Evolutionary conservation across 2,329 filamentous ascomycete genomes (phyloP).

Genomic region (Helotiales sp.): DNA sequence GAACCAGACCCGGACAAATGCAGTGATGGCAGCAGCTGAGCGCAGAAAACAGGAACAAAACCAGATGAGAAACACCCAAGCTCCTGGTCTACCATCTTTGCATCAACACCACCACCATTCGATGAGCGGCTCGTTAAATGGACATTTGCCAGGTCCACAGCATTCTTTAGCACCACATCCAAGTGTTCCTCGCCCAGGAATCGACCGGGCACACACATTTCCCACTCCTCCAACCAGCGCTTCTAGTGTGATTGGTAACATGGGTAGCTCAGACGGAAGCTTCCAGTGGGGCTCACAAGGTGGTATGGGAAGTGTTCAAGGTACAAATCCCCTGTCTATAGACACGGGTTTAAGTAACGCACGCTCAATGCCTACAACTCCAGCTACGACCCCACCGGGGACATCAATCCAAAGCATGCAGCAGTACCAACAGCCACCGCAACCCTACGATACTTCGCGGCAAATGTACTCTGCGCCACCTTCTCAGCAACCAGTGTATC

Average conservation of each 20-base stretch:
- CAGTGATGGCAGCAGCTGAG: conserved; percentile 84
- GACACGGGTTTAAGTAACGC: conserved; percentile 77
- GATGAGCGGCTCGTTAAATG: conserved; percentile 60
- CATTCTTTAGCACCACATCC: conserved; percentile 64
- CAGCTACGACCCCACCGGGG: conserved; percentile 85
- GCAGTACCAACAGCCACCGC: conserved; percentile 67
- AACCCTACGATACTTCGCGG: conserved; percentile 73
- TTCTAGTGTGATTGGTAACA: conserved; percentile 75
- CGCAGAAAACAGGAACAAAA: conserved; percentile 71
- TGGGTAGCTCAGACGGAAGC: conserved; percentile 70
- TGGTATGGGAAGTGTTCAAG: conserved; percentile 60
- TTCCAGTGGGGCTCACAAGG: conserved; percentile 75
- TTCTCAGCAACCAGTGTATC: conserved; percentile 67
- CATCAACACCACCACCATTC: conserved; percentile 64
- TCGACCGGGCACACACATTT: conserved; percentile 89
- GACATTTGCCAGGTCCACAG: conserved; percentile 49
- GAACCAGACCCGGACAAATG: conserved; percentile 78
- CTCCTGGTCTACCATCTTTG: conserved; percentile 65
- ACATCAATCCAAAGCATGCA: conserved; percentile 75
- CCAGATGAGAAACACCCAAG: conserved; percentile 61
- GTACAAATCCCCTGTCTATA: conserved; percentile 73
- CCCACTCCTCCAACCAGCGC: conserved; percentile 91
- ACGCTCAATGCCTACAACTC: conserved; percentile 87
- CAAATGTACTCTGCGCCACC: conserved; percentile 75
- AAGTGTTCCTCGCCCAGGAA: conserved; percentile 69